Percentiles rank a stretch among this genome's conserved stretches.
Evolutionary conservation across 257 asterid genomes (phyloP).

Genomic region (Rehmannia glutinosa): DNA sequence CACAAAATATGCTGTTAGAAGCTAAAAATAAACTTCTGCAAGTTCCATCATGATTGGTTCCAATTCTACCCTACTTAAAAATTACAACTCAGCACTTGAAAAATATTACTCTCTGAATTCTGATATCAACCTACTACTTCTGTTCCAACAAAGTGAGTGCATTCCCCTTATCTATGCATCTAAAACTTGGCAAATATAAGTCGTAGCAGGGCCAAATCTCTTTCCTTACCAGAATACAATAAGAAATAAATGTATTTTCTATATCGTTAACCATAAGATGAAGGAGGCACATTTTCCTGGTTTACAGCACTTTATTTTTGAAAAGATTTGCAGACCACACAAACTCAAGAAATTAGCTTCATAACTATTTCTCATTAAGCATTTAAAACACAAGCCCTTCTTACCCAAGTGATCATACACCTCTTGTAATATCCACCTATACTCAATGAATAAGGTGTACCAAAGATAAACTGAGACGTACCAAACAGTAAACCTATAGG

Average conservation of each 20-base stretch:
- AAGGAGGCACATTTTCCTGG: neutral
- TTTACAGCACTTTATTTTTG: neutral
- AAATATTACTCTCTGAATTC: neutral
- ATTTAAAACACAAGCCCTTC: conserved; percentile 11
- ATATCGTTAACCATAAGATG: neutral
- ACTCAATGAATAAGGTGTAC: neutral
- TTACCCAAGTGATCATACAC: neutral
- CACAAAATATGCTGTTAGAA: neutral
- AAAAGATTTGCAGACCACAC: neutral
- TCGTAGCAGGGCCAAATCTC: neutral
- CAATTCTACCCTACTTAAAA: neutral
- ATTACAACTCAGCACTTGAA: neutral
- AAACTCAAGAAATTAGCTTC: neutral
- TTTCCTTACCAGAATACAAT: neutral
- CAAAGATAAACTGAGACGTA: neutral
- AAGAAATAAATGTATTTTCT: neutral
- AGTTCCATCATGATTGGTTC: neutral
- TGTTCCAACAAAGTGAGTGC: neutral
- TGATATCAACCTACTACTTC: neutral
- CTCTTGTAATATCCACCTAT: neutral
- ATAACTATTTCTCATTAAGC: neutral
- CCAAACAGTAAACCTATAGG: neutral
- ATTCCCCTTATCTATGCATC: neutral
- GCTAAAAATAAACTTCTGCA: neutral
- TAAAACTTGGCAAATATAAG: neutral